phyloP scores from a whole-genome alignment of 139 green algal species.

The Closterium sp. region DNA sequence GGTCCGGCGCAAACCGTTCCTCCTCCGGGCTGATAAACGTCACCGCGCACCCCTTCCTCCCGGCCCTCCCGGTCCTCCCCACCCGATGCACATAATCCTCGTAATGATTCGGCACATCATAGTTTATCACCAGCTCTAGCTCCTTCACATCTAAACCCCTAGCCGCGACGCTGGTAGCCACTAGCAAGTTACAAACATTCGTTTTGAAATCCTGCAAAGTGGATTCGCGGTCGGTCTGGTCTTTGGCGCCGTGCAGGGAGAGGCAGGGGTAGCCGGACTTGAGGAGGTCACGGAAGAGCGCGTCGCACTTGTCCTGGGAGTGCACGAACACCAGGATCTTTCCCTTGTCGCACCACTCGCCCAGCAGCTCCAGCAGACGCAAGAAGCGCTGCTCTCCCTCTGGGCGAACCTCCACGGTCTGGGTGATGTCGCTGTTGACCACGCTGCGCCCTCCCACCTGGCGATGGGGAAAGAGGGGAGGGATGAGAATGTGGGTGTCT shows the following conservation, averaged over 20 bases:
- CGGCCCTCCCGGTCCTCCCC: slow-evolving; percentile 80
- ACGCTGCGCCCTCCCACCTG: slow-evolving; percentile 82
- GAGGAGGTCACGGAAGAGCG: slow-evolving; percentile 86
- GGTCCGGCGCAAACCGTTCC: slow-evolving; percentile 87
- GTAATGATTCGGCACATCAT: slow-evolving; percentile 95
- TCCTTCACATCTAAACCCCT: slow-evolving; percentile 94
- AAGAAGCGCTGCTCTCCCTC: slow-evolving; percentile 81
- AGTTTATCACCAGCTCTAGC: slow-evolving; percentile 93
- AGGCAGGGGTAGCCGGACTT: slow-evolving; percentile 88
- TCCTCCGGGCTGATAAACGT: slow-evolving; percentile 88
- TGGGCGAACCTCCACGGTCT: slow-evolving; percentile 82
- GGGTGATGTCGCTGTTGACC: slow-evolving; percentile 91
- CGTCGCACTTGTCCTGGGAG: slow-evolving; percentile 90
- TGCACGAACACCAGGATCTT: slow-evolving; percentile 82
- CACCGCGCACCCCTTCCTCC: slow-evolving; percentile 87
- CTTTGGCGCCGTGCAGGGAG: slow-evolving; percentile 94
- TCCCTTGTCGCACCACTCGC: slow-evolving; percentile 69
- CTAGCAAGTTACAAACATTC: slow-evolving; percentile 84
- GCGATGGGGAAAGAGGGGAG: no score
- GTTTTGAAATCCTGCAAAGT: slow-evolving; percentile 96
- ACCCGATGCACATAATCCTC: slow-evolving; percentile 98
- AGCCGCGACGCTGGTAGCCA: slow-evolving; percentile 78
- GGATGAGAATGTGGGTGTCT: no score
- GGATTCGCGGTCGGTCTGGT: slow-evolving; percentile 93
- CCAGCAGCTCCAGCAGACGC: slow-evolving; percentile 90